Conservation (phyloP, 2,329 filamentous ascomycete species). For the Hypoxylon sp. region DNA sequence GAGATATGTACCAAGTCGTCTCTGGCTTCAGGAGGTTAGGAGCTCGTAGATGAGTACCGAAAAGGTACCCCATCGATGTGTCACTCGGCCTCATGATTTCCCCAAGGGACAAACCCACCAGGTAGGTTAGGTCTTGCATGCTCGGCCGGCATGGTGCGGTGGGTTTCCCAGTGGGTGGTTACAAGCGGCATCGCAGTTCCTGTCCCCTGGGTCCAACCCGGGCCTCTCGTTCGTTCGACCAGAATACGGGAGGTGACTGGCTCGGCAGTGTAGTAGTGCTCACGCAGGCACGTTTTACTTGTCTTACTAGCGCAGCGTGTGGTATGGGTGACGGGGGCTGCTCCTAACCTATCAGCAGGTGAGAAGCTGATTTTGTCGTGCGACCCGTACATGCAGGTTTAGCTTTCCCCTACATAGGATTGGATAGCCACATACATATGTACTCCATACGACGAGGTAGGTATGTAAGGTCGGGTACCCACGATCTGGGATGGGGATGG, state of each 20-base stretch:
- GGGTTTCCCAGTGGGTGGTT: conserved; percentile 18
- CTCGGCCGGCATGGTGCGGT: conserved; percentile 14
- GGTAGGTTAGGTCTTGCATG: background rate
- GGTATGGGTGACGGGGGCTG: conserved; percentile 11
- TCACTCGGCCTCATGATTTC: conserved; percentile 6
- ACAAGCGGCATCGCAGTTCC: conserved; percentile 33
- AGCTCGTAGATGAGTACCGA: conserved; percentile 8
- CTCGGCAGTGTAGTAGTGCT: conserved; percentile 37
- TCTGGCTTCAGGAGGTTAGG: background rate
- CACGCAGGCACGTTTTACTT: conserved; percentile 39
- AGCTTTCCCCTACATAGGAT: conserved; percentile 17
- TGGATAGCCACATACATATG: conserved; percentile 15
- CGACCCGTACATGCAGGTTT: conserved; percentile 34
- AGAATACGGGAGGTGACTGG: conserved; percentile 32
- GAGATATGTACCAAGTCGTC: background rate
- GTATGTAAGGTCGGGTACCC: conserved; percentile 27
- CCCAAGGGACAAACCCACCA: conserved; percentile 17
- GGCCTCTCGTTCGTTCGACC: conserved; percentile 34
- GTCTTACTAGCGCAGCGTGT: conserved; percentile 21
- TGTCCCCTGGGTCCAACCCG: conserved; percentile 34
- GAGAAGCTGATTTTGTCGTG: conserved; percentile 11
- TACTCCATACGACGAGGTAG: conserved; percentile 16
- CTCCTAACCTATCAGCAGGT: conserved; percentile 29
- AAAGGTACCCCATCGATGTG: background rate
- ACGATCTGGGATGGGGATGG: conserved; percentile 28